Conservation (phyloP, 2,329 filamentous ascomycete species). For the Trichoderma atrobrunneum region DNA sequence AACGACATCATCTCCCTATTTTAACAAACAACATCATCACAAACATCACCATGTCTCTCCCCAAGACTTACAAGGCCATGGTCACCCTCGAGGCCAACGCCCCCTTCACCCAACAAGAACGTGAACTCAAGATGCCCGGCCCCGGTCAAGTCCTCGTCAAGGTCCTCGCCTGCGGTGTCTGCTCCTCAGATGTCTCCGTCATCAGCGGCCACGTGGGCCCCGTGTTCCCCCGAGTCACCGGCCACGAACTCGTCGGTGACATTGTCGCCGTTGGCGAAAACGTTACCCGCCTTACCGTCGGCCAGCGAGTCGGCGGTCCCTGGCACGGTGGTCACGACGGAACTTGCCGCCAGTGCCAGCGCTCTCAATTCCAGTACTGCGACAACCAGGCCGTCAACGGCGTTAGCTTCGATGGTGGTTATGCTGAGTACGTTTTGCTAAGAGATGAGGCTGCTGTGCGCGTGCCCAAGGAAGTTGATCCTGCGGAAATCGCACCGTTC, state of each 20-base stretch:
- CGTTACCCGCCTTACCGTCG: slow-evolving; percentile 56
- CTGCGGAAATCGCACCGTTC: slow-evolving; percentile 55
- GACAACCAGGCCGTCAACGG: slow-evolving; percentile 62
- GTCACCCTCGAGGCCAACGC: slow-evolving; percentile 52
- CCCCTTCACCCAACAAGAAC: slow-evolving; percentile 56
- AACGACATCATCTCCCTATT: neutral
- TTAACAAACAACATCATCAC: neutral
- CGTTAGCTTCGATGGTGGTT: slow-evolving; percentile 64
- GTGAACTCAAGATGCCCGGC: slow-evolving; percentile 56
- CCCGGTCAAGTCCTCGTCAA: slow-evolving; percentile 66
- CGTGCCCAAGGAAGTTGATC: slow-evolving; percentile 50
- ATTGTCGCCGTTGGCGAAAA: slow-evolving; percentile 57
- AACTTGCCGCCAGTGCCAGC: slow-evolving; percentile 60
- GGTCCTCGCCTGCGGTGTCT: slow-evolving; percentile 69
- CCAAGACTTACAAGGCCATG: slow-evolving; percentile 66
- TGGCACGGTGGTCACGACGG: slow-evolving; percentile 55
- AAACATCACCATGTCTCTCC: slow-evolving; percentile 40
- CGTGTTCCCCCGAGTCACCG: slow-evolving; percentile 61
- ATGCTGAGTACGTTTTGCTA: slow-evolving; percentile 60
- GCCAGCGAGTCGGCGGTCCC: slow-evolving; percentile 59
- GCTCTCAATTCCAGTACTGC: slow-evolving; percentile 67
- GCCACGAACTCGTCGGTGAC: slow-evolving; percentile 68
- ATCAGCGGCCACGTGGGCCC: slow-evolving; percentile 49
- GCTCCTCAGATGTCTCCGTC: slow-evolving; percentile 57
- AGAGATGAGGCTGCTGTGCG: slow-evolving; percentile 58